Percentiles rank a stretch among this genome's conserved stretches.
Conservation (phyloP, 139 green algal genomes). For the Parachlorella kessleri region DNA sequence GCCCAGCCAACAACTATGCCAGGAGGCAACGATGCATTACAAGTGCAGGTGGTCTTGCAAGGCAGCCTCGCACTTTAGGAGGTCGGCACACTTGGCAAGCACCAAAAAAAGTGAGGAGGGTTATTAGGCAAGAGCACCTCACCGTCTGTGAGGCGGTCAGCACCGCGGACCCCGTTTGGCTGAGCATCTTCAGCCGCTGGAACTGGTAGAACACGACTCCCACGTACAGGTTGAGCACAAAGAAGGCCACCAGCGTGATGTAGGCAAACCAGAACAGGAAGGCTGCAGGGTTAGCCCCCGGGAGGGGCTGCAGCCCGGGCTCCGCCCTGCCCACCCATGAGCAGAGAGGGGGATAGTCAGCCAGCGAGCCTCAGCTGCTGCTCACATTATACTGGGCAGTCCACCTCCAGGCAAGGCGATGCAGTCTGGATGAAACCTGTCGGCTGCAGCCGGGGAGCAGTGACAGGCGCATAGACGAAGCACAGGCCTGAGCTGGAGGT, state of each 20-base stretch:
- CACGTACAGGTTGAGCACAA: slow-evolving; percentile 86
- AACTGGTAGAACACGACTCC: slow-evolving; percentile 90
- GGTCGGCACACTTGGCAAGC: background rate
- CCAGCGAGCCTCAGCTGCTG: too few species aligned
- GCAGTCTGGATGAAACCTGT: too few species aligned
- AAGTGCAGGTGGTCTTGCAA: too few species aligned
- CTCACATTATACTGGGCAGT: too few species aligned
- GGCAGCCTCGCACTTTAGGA: too few species aligned
- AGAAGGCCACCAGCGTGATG: slow-evolving; percentile 80
- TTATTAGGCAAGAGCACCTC: background rate
- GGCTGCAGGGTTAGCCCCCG: slow-evolving; percentile 54
- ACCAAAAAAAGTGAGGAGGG: background rate
- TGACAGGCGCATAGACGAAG: too few species aligned
- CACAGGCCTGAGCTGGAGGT: too few species aligned
- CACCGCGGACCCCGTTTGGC: slow-evolving; percentile 70
- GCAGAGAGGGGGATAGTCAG: background rate
- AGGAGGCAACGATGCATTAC: too few species aligned
- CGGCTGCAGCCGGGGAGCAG: too few species aligned
- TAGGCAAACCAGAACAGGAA: slow-evolving; percentile 82
- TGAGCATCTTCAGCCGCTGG: slow-evolving; percentile 69
- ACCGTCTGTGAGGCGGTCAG: slow-evolving; percentile 65
- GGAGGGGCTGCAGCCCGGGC: slow-evolving; percentile 59
- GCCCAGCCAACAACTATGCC: too few species aligned
- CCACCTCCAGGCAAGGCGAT: too few species aligned
- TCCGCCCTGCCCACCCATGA: background rate